phyloP scores from a whole-genome alignment of 2,329 filamentous ascomycete genomes.

The Clarireedia hainanense region DNA sequence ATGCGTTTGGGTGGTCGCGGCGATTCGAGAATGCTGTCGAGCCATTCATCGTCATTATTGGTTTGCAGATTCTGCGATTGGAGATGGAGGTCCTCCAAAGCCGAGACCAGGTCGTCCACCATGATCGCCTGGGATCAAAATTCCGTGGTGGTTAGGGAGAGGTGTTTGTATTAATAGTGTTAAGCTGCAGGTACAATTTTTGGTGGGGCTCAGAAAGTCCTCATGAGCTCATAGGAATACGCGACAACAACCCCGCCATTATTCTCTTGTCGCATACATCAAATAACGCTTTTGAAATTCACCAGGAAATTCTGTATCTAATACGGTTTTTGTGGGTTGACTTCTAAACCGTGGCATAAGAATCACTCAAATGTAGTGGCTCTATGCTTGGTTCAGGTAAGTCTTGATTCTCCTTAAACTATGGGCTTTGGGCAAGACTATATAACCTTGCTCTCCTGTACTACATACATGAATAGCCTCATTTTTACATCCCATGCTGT shows the following conservation, averaged over 20 bases:
- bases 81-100: slow-evolving; percentile 45
- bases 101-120: slow-evolving; percentile 35
- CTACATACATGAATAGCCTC: too few relatives aligned
- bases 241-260: background rate
- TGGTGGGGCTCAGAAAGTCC: background rate
- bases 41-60: slow-evolving; percentile 32
- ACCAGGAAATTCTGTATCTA: background rate
- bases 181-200: background rate
- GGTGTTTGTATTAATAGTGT: background rate
- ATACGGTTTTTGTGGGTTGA: background rate
- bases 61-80: slow-evolving; percentile 20
- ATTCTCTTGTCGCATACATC: background rate
- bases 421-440: too few relatives aligned
- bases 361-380: too few relatives aligned
- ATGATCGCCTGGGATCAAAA: slow-evolving; percentile 14
- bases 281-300: background rate
- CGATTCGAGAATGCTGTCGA: slow-evolving; percentile 53
- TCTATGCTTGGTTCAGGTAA: too few relatives aligned
- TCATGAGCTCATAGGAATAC: background rate
- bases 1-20: slow-evolving; percentile 42
- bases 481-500: too few relatives aligned
- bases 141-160: background rate
- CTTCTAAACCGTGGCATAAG: too few relatives aligned
- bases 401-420: too few relatives aligned
- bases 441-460: too few relatives aligned